Conservation (phyloP, 345 rosid genomes). For the Ricinus communis region DNA sequence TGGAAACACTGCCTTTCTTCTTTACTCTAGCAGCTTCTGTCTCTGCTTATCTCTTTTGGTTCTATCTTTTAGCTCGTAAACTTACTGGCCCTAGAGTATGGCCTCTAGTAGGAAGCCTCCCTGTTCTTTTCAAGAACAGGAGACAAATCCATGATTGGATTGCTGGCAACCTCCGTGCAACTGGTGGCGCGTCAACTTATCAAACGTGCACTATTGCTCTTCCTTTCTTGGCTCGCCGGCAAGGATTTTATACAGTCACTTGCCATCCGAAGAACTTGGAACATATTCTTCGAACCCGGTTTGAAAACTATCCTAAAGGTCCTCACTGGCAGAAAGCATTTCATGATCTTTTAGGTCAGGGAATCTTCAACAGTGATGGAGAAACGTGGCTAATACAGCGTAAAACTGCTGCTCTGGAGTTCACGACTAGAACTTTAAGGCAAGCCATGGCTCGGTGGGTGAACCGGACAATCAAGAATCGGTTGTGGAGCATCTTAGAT, state of each 20-base stretch:
- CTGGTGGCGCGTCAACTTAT: slow-evolving; percentile 66
- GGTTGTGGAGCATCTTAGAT: slow-evolving; percentile 75
- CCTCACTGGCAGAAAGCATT: slow-evolving; percentile 76
- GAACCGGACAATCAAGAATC: slow-evolving; percentile 73
- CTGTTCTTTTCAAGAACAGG: slow-evolving; percentile 55
- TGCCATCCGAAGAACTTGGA: slow-evolving; percentile 89
- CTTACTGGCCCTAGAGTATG: slow-evolving; percentile 69
- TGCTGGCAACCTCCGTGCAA: slow-evolving; percentile 59
- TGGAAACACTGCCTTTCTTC: slow-evolving; percentile 46
- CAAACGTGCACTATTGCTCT: slow-evolving; percentile 72
- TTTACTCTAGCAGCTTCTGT: slow-evolving; percentile 36
- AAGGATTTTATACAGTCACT: slow-evolving; percentile 85
- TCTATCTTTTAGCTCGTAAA: slow-evolving; percentile 55
- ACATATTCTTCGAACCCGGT: slow-evolving; percentile 71
- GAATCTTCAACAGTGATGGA: slow-evolving; percentile 89
- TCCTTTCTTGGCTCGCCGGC: slow-evolving; percentile 67
- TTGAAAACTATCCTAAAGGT: slow-evolving; percentile 92
- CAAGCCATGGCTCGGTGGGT: slow-evolving; percentile 99
- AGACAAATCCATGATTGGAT: slow-evolving; percentile 77
- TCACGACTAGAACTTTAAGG: slow-evolving; percentile 76
- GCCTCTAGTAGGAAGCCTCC: slow-evolving; percentile 80
- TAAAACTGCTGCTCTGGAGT: slow-evolving; percentile 88
- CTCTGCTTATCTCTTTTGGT: slow-evolving; percentile 68
- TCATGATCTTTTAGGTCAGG: slow-evolving; percentile 82
- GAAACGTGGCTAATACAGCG: slow-evolving; percentile 93